Percentiles rank a stretch among this genome's conserved stretches.
phyloP scores from a whole-genome alignment of 345 rosid genomes.

The Chamaenerion angustifolium region DNA sequence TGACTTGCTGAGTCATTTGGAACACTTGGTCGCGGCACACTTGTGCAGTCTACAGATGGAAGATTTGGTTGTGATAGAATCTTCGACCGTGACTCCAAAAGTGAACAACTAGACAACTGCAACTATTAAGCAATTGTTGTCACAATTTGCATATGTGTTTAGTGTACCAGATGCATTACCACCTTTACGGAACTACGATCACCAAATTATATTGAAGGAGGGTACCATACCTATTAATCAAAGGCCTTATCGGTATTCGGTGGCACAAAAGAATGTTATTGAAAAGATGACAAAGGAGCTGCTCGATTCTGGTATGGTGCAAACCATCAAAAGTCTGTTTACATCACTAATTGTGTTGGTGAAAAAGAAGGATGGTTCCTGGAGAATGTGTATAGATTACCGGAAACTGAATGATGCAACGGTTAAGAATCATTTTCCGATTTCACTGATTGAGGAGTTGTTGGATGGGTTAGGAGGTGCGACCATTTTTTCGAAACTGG shows the following conservation, averaged over 20 bases:
- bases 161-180: too few relatives aligned
- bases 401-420: too few relatives aligned
- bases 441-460: not conserved
- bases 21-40: too few relatives aligned
- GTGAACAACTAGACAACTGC: too few relatives aligned
- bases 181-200: not conserved
- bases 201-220: not conserved
- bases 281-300: slow-evolving; percentile 1
- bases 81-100: too few relatives aligned
- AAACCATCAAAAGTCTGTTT: not conserved
- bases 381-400: slow-evolving; percentile 6
- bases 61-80: too few relatives aligned
- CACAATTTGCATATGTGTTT: too few relatives aligned
- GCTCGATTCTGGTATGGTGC: not conserved
- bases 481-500: not conserved
- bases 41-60: too few relatives aligned
- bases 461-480: not conserved
- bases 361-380: not conserved
- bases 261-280: not conserved
- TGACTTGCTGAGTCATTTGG: too few relatives aligned
- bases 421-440: too few relatives aligned
- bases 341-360: slow-evolving; percentile 1
- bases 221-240: not conserved
- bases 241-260: too few relatives aligned
- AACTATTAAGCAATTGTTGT: too few relatives aligned